Conservation (phyloP, 2,329 filamentous ascomycete species). For the Apiospora rasikravindrae region DNA sequence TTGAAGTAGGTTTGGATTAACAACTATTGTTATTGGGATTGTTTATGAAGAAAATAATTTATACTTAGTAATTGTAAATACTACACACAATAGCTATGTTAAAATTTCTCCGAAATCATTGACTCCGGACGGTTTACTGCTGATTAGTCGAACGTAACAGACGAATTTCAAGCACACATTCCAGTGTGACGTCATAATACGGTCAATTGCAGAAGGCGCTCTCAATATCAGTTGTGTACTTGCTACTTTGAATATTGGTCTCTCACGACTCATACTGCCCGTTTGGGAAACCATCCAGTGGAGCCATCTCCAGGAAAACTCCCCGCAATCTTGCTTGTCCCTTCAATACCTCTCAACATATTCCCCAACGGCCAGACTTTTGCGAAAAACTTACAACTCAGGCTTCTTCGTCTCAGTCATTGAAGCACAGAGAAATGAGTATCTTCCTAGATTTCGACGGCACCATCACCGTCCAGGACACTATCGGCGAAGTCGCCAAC, state of each 20-base stretch:
- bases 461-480: conserved; percentile 61
- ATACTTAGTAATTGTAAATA: no score
- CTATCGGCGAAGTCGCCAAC: conserved; percentile 53
- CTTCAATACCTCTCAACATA: background rate
- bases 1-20: no score
- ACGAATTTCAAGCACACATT: no score
- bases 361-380: background rate
- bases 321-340: background rate
- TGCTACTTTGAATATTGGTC: background rate
- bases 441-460: conserved; percentile 65
- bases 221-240: background rate
- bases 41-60: no score
- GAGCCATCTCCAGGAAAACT: background rate
- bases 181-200: background rate
- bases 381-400: no score
- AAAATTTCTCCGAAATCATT: no score
- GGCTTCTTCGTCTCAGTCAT: background rate
- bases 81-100: no score
- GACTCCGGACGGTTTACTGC: no score
- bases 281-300: background rate
- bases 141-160: no score
- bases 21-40: no score
- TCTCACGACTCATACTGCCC: background rate
- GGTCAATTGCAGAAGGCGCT: background rate
- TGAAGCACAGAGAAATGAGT: conserved; percentile 39